phyloP scores from a whole-genome alignment of 1,284 basidiomycete species.

The Cystobasidium pallidum region DNA sequence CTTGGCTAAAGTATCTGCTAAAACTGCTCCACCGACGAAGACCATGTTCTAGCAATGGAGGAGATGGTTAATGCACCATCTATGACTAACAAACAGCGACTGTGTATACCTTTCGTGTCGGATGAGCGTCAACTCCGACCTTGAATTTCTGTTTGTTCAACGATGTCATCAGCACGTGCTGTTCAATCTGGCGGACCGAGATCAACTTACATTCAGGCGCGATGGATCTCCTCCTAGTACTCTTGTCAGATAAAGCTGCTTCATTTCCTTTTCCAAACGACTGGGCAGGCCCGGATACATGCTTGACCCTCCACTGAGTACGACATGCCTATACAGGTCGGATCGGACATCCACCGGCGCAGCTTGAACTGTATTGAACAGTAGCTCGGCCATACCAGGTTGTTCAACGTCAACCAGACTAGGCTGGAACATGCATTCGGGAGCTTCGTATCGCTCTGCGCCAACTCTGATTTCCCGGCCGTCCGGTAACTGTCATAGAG shows the following conservation, averaged over 20 bases:
- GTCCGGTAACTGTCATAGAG: constrained; percentile 76
- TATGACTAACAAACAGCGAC: not conserved
- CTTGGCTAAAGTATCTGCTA: constrained; percentile 88
- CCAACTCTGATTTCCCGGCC: constrained; percentile 97
- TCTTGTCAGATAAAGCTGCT: constrained; percentile 90
- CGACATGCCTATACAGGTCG: constrained; percentile 97
- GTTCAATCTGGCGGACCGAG: not conserved
- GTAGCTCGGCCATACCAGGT: constrained; percentile 84
- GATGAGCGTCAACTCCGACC: constrained; percentile 96
- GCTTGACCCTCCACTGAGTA: constrained; percentile 93
- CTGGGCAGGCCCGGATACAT: constrained; percentile 99
- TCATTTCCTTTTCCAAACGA: constrained; percentile 98
- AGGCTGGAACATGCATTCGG: constrained; percentile 99
- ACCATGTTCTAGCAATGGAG: constrained; percentile 86
- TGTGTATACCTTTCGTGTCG: constrained; percentile 78
- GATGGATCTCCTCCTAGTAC: constrained; percentile 83
- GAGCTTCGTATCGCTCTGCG: constrained; percentile 99
- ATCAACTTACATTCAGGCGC: constrained; percentile 75
- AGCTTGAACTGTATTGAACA: constrained; percentile 76
- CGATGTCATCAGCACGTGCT: not conserved
- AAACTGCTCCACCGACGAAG: constrained; percentile 92
- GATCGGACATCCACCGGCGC: constrained; percentile 87
- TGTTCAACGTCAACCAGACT: constrained; percentile 97
- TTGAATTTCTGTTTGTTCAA: constrained; percentile 85
- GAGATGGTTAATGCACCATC: not conserved